A percentile compares a stretch with the other conserved stretches of the same genome.
Conservation (phyloP, 805 yeast species). For the Osmozyma mogii region DNA sequence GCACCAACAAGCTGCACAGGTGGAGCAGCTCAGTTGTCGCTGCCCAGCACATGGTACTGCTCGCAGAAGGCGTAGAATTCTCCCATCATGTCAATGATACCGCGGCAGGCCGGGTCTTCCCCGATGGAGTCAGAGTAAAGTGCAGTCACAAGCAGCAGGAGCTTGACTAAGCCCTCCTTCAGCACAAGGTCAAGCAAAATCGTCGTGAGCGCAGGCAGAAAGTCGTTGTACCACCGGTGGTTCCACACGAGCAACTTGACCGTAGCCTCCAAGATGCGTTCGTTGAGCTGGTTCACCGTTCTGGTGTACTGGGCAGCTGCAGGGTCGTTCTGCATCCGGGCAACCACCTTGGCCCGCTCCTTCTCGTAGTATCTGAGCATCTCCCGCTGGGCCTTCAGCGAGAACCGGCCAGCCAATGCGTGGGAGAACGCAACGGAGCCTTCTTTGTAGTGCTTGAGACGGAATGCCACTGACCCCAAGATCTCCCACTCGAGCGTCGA, state of each 20-base stretch:
- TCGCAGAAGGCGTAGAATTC: slow-evolving; percentile 43
- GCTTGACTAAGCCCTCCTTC: slow-evolving; percentile 72
- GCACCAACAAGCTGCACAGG: background rate
- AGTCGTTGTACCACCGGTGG: slow-evolving; percentile 95
- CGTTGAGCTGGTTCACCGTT: slow-evolving; percentile 38
- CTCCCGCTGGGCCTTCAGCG: slow-evolving; percentile 71
- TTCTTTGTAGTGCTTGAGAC: slow-evolving; percentile 81
- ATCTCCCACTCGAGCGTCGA: slow-evolving; percentile 88
- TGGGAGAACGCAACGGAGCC: slow-evolving; percentile 77
- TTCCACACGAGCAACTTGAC: slow-evolving; percentile 93
- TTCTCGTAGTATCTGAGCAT: slow-evolving; percentile 56
- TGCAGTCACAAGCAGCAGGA: slow-evolving; percentile 64
- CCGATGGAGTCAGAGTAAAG: slow-evolving; percentile 39
- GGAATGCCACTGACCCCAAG: slow-evolving; percentile 74
- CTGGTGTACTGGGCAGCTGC: slow-evolving; percentile 27
- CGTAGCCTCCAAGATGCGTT: slow-evolving; percentile 54
- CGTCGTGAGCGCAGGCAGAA: slow-evolving; percentile 61
- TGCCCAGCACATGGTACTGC: slow-evolving; percentile 36
- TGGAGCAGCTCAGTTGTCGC: slow-evolving; percentile 20
- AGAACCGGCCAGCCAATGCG: slow-evolving; percentile 68
- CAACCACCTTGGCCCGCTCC: slow-evolving; percentile 35
- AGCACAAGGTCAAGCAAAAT: slow-evolving; percentile 54
- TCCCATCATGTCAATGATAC: slow-evolving; percentile 49
- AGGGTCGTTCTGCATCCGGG: slow-evolving; percentile 16
- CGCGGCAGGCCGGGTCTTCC: slow-evolving; percentile 34